Percentiles rank a stretch among this genome's conserved stretches.
Evolutionary conservation across 2,329 filamentous ascomycete species (phyloP).

Genomic region (Verticillium alfalfae): DNA sequence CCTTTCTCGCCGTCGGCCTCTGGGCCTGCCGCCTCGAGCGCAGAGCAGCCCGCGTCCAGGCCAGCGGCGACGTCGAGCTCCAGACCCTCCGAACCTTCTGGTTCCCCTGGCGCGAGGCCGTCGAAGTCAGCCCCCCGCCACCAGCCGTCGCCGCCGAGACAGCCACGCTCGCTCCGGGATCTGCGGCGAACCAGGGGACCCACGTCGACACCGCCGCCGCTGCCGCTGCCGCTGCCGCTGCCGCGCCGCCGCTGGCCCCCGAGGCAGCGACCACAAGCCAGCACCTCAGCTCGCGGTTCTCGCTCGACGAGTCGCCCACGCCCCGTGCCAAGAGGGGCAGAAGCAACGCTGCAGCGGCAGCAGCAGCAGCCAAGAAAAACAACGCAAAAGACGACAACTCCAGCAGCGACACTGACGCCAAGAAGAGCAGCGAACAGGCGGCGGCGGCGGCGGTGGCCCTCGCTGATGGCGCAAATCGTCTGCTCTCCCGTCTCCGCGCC

Average conservation of each 20-base stretch:
- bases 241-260: neutral
- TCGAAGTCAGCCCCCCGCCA: neutral
- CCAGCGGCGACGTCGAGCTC: slow-evolving; percentile 8
- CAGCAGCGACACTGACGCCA: too few species aligned
- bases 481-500: neutral
- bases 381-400: too few species aligned
- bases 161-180: neutral
- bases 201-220: neutral
- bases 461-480: neutral
- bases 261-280: neutral
- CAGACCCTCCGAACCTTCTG: slow-evolving; percentile 3
- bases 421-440: too few species aligned
- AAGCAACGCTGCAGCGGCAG: too few species aligned
- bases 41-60: neutral
- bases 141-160: neutral
- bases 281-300: neutral
- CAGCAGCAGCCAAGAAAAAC: too few species aligned
- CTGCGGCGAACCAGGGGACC: too few species aligned
- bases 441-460: neutral
- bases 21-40: slow-evolving; percentile 2
- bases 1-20: slow-evolving; percentile 2
- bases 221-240: neutral
- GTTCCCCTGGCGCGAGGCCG: slow-evolving; percentile 10
- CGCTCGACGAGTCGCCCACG: neutral
- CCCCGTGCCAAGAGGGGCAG: too few species aligned